Base-by-base conservation (phyloP, 208 protist genomes). In the Trypanosoma cruzi region DNA sequence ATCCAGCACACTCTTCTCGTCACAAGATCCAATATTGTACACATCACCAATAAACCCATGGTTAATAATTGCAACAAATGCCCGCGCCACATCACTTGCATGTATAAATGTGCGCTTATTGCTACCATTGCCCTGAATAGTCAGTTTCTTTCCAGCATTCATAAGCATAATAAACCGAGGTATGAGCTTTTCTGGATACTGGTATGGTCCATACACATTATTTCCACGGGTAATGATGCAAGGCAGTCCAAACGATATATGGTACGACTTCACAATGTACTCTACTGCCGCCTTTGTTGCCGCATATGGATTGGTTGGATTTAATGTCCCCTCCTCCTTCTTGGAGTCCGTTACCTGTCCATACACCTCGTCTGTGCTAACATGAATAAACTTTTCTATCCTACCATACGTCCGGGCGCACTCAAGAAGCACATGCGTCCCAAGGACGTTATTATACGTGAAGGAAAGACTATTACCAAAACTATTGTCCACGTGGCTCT, bases 351-450 rank as follows among this genome's bases (percentile, higher is more conserved):
- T 54, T 4, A 82, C 77, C 64, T 98, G 89, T 28, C 97, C 97
- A 74, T 99, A 98, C 42, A 99, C 97, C 77, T 99, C 97, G 71
- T 99, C 97, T 0, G 97, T 98, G 56, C 81, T 93, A 11, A 99
- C 89, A 66, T 99, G 94, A 49, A 99, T 82, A 68, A 99, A 99
- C 18, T 94, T 80, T 56, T 85, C 80, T 36, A 99, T 81, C n/a
- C 85, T 73, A 7, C 73, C 77, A 60, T 79, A 86, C 48, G 59
- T 59, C 44, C 80, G 52, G 31, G 77, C 71, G 29, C 86, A 88
- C 58, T 99, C 97, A 0, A 98, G 69, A 13, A 99, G 80, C 26
- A 89, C 84, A 82, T 98, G 97, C n/a, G 97, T 98, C 42, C 97
- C 97, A 11, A 95, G 34, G 0, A 99, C 86, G 68, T 99, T 99